phyloP scores from a whole-genome alignment of 768 basidiomycete species.

The Boletus vinaceobasis region DNA sequence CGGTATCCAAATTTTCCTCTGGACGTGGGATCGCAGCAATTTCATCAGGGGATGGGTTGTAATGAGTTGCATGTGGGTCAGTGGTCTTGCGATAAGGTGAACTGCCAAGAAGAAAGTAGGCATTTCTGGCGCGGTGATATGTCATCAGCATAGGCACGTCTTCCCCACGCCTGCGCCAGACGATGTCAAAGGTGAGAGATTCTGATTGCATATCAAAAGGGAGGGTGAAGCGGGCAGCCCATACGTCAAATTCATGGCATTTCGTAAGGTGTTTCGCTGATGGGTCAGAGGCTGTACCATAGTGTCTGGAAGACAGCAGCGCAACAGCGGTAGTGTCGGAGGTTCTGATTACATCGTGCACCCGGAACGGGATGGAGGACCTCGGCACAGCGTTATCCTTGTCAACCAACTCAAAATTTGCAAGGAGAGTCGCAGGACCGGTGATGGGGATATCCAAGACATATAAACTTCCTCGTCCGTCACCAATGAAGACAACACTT shows the following conservation, averaged over 20 bases:
- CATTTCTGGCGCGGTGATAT: conserved; percentile 43
- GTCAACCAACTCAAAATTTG: conserved; percentile 45
- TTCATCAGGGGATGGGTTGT: conserved; percentile 64
- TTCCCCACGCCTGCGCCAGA: conserved; percentile 69
- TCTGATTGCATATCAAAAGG: conserved; percentile 34
- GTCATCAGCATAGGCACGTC: conserved; percentile 63
- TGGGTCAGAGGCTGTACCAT: conserved; percentile 28
- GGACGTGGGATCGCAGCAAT: conserved; percentile 64
- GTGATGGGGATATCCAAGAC: conserved; percentile 44
- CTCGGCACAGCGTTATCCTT: conserved; percentile 20
- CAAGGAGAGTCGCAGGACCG: conserved; percentile 45
- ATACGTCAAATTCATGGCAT: conserved; percentile 58
- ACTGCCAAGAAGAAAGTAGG: conserved; percentile 58
- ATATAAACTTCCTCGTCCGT: conserved; percentile 70
- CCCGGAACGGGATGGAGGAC: conserved; percentile 37
- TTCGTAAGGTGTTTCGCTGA: conserved; percentile 19
- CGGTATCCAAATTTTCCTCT: conserved; percentile 51
- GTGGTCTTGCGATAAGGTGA: conserved; percentile 48
- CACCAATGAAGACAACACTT: conserved; percentile 53
- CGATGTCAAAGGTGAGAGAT: conserved; percentile 43
- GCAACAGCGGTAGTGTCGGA: conserved; percentile 42
- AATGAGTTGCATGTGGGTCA: conserved; percentile 32
- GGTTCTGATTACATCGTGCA: conserved; percentile 33
- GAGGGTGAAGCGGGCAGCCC: conserved; percentile 53
- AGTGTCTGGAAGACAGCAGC: conserved; percentile 59